phyloP scores from a whole-genome alignment of 2,329 filamentous ascomycete genomes.

The Venturia asperata region DNA sequence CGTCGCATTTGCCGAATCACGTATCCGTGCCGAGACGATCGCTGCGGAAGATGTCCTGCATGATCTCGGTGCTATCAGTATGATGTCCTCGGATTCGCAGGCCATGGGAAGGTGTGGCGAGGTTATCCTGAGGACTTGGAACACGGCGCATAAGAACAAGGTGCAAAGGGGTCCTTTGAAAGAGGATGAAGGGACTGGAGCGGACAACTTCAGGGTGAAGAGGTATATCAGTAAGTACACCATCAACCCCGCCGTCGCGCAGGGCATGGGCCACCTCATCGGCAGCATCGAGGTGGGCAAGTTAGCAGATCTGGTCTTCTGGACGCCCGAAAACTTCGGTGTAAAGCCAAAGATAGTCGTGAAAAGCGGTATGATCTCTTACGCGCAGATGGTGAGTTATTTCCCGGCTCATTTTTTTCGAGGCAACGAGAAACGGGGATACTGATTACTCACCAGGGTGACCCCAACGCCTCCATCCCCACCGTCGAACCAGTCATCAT shows the following conservation, averaged over 20 bases:
- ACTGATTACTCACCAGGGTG: slow-evolving; percentile 31
- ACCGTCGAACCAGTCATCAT: slow-evolving; percentile 79
- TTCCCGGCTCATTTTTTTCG: not conserved
- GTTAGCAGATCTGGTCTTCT: slow-evolving; percentile 80
- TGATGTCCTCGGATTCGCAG: slow-evolving; percentile 95
- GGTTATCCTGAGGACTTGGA: slow-evolving; percentile 88
- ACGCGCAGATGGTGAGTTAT: slow-evolving; percentile 66
- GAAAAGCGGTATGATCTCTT: slow-evolving; percentile 82
- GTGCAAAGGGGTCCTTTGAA: slow-evolving; percentile 66
- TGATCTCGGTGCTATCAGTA: slow-evolving; percentile 88
- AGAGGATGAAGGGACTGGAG: slow-evolving; percentile 71
- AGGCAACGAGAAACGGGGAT: not conserved
- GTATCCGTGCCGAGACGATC: slow-evolving; percentile 93
- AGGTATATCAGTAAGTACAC: slow-evolving; percentile 94
- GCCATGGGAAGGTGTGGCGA: slow-evolving; percentile 96
- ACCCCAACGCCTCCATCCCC: slow-evolving; percentile 60
- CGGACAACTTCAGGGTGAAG: slow-evolving; percentile 89
- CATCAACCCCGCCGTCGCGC: slow-evolving; percentile 84
- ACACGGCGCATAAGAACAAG: slow-evolving; percentile 97
- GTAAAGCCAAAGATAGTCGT: slow-evolving; percentile 75
- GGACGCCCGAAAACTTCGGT: slow-evolving; percentile 79
- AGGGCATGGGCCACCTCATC: slow-evolving; percentile 81
- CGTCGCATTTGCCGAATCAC: slow-evolving; percentile 87
- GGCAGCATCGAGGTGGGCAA: slow-evolving; percentile 86
- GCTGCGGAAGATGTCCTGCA: slow-evolving; percentile 94